Base-by-base conservation (phyloP, 345 rosid species). In the Melaleuca quinquenervia region DNA sequence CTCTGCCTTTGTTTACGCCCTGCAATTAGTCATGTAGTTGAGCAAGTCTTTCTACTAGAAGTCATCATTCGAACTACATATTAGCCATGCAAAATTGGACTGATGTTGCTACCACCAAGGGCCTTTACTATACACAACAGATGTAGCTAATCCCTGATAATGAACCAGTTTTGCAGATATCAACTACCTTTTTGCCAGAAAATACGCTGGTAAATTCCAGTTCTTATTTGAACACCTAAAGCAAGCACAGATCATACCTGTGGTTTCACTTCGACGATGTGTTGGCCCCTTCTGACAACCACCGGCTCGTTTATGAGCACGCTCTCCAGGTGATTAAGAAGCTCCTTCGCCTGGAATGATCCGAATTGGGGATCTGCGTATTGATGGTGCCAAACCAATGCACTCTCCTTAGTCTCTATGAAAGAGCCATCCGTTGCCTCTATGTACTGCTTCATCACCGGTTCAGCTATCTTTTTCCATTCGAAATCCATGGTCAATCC, bases 251-350 rank as follows among this genome's bases (percentile, higher is more conserved):
- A 52, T 27, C 60, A 60, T 90, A 95, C 98, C 98, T 96, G 98
- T n/a, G 98, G 98, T 86, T 95, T 96, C 74, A 94, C 96, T 92
- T 96, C 98, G 62, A 96, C 98, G 48, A 96, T 96, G 75, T 93
- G 88, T 75, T 90, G 96, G 84, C 98, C 98, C 83, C 94, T 92
- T 89, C 93, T 96, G 85, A 95, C 98, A 87, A 93, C 94, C 56
- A 96, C 98, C 20, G 98, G 98, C 88, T 96, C 98, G 52, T 95
- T 95, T 9, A 96, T 91, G 84, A 96, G 98, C 52, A 96, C 98
- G 83, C 87, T 93, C 87, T 96, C 98, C 88, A 96, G 90, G 85
- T 96, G 98, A 92, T 93, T 94, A 27, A 93, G 95, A 82, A 96
- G 98, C 90, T 96, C 98, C 86, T 93, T 94, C 83, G 98, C 96